Percentiles rank a stretch among this genome's conserved stretches.
Conservation (phyloP, 169 alveolate genomes). For the Plasmodium cynomolgi region DNA sequence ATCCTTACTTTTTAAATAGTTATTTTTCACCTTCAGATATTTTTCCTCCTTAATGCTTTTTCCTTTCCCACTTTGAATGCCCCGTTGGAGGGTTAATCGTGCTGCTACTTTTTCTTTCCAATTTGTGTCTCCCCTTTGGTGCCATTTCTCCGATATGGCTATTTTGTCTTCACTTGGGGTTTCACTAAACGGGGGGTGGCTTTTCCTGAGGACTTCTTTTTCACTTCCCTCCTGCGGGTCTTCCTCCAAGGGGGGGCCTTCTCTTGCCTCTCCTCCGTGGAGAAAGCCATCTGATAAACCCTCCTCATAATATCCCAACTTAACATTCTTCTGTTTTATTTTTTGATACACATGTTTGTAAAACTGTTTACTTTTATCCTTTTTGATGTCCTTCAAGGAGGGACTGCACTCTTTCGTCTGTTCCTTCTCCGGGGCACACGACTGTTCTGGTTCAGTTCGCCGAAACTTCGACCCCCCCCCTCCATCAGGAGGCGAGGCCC, state of each 20-base stretch:
- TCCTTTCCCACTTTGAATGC: not conserved
- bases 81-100: not conserved
- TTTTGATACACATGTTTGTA: constrained; percentile 13
- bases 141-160: not conserved
- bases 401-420: not conserved
- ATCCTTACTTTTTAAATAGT: constrained; percentile 47
- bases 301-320: not conserved
- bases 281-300: not conserved
- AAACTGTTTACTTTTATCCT: constrained; percentile 38
- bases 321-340: constrained; percentile 8
- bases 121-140: not conserved
- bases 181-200: not conserved
- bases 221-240: not conserved
- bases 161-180: not conserved
- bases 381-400: not conserved
- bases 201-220: not conserved
- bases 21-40: constrained; percentile 39
- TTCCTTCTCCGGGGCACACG: not conserved
- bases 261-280: not conserved
- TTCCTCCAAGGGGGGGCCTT: not conserved
- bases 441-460: not conserved
- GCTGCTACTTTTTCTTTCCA: not conserved
- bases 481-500: not conserved
- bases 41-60: constrained; percentile 4
- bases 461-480: not conserved